Percentiles rank a stretch among this genome's conserved stretches.
Conservation (phyloP, 345 rosid species). For the Populus simonii region DNA sequence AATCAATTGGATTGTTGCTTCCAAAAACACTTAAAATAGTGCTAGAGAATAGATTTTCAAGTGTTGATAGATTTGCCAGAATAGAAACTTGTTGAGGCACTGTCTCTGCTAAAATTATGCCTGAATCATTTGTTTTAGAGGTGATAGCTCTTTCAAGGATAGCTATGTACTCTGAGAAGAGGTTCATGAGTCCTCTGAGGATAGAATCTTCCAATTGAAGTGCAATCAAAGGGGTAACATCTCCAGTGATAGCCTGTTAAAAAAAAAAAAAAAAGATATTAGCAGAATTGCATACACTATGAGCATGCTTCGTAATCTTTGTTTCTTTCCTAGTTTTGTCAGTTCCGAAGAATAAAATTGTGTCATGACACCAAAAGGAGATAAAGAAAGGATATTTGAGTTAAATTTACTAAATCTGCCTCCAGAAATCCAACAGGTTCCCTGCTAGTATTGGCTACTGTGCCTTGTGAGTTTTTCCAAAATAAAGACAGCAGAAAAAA, state of each 20-base stretch:
- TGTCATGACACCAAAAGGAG: not conserved
- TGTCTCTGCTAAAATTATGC: conserved; percentile 31
- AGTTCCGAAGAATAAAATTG: not conserved
- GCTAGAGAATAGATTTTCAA: conserved; percentile 36
- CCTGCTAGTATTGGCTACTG: not conserved
- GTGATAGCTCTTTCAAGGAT: conserved; percentile 42
- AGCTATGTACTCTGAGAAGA: conserved; percentile 40
- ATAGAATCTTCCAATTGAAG: conserved; percentile 50
- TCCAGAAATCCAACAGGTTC: not conserved
- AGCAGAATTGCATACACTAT: not conserved
- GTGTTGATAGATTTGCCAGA: conserved; percentile 46
- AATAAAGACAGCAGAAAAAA: not conserved
- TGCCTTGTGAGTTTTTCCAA: too few relatives aligned
- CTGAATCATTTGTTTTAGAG: conserved; percentile 20
- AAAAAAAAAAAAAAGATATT: conserved; percentile 2
- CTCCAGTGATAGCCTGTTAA: conserved; percentile 44
- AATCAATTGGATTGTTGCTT: conserved; percentile 7
- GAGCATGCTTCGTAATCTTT: conserved; percentile 1
- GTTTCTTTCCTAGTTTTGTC: conserved; percentile 1
- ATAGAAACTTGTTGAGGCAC: conserved; percentile 44
- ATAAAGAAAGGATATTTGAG: not conserved
- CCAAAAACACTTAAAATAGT: conserved; percentile 28
- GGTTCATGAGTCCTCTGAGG: conserved; percentile 38
- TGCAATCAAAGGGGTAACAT: conserved; percentile 38
- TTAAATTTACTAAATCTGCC: not conserved